These are phyloP conservation scores for Phytopythium montanum DNA, from an alignment of 352 stramenopile genomes.

Conservation along the genomic window DNA sequence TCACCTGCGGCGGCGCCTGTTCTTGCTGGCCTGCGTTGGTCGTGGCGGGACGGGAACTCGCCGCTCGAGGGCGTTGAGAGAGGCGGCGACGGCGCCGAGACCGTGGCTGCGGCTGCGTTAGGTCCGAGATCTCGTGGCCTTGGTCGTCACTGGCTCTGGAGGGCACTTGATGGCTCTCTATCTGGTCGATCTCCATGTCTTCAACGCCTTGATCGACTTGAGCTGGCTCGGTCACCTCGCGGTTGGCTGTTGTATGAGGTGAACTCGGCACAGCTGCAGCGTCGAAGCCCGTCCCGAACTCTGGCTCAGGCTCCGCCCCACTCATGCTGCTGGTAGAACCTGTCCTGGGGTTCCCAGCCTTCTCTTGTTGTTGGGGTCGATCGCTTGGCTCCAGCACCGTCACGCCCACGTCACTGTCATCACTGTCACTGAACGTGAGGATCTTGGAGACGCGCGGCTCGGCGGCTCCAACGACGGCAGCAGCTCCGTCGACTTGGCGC, in stretches of 20 bases:
- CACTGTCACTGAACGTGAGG: constrained; percentile 40
- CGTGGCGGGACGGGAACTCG: background rate
- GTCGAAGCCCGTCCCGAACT: constrained; percentile 1
- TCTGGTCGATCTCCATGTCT: background rate
- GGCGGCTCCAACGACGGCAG: constrained; percentile 15
- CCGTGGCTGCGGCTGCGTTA: constrained; percentile 3
- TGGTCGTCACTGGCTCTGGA: constrained; percentile 1
- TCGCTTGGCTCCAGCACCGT: background rate
- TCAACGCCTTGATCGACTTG: background rate
- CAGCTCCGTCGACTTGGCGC: constrained; percentile 12
- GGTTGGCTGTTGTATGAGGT: background rate
- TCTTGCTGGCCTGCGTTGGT: background rate
- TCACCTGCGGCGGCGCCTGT: constrained; percentile 9
- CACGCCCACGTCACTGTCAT: constrained; percentile 12
- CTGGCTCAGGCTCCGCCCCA: constrained; percentile 3
- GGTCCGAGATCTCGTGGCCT: constrained; percentile 5
- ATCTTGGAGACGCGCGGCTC: constrained; percentile 34
- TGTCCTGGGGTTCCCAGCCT: background rate
- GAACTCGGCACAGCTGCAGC: background rate
- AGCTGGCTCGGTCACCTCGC: background rate
- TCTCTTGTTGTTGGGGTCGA: background rate
- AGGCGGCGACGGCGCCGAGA: constrained; percentile 1
- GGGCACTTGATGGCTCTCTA: background rate
- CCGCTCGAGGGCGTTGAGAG: constrained; percentile 2
- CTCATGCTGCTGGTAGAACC: background rate